These are phyloP conservation scores for Diaporthe sp. DNA, from an alignment of 2,329 filamentous ascomycete species.

Conservation along the genomic window DNA sequence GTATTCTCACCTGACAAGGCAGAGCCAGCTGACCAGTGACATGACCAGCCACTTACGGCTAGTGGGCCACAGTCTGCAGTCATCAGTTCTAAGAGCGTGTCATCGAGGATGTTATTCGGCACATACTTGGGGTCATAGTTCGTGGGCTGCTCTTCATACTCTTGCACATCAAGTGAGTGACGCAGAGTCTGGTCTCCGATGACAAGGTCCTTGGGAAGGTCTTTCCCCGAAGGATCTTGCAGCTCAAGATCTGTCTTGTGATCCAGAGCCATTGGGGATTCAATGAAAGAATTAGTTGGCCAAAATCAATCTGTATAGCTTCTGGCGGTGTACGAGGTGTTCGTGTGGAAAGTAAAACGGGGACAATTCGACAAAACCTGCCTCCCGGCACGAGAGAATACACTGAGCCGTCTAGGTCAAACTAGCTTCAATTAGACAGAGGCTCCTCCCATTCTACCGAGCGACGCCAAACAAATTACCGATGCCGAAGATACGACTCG, in stretches of 20 bases:
- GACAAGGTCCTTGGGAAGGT: neutral
- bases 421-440: neutral
- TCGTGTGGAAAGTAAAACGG: neutral
- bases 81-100: neutral
- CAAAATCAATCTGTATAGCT: neutral
- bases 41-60: slow-evolving; percentile 8
- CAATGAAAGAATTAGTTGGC: neutral
- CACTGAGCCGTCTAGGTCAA: neutral
- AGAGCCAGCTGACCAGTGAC: slow-evolving; percentile 10
- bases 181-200: neutral
- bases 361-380: neutral
- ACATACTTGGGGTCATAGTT: neutral
- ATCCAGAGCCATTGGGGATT: neutral
- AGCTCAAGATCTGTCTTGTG: neutral
- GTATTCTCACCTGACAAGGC: neutral
- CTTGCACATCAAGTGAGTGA: neutral
- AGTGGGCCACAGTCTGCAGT: neutral
- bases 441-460: neutral
- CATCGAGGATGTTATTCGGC: neutral
- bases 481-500: slow-evolving; percentile 9
- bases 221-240: neutral
- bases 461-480: neutral
- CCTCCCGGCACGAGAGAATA: neutral
- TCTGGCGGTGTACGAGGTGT: neutral
- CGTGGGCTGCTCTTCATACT: neutral